Base-by-base conservation (phyloP, 176 grass and related monocot species). In the Triticum dicoccoides region DNA sequence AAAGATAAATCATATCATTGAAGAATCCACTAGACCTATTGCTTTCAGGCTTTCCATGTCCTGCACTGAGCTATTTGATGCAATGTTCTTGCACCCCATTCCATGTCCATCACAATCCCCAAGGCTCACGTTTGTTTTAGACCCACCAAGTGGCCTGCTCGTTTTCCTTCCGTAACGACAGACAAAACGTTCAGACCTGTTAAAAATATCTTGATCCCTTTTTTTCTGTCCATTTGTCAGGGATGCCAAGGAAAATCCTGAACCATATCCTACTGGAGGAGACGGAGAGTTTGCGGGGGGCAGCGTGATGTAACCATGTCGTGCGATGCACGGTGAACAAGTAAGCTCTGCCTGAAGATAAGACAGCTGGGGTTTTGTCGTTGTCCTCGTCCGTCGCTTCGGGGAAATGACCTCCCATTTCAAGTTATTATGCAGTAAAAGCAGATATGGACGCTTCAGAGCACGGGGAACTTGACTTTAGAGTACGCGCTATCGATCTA, bases 21-120 rank as follows among this genome's bases (percentile, higher is more conserved):
- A 85, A 85, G 51, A 70, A 85, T 59, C 41, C 47, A 41, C 63
- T 45, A 3, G 47, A 9, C 6, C n/a, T 58, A 61, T 61, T 23
- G 34, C n/a, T 61, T 35, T 69, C 62, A 10, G 3, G 34, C 10
- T 79, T 65, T 41, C 69, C 4, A 7, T 38, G 44, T 52, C 72
- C 8, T 41, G 42, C 52, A 20, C 41, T 41, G 5, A 69, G 35
- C 67, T 81, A 76, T 24, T 69, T 38, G 27, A 76, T 81, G 21
- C 20, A 30, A 81, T 76, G 61, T 87, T 90, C 58, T 80, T 73
- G 54, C 33, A 20, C 72, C 89, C 27, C 27, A 83, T 64, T 66
- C 30, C 73, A 73, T 77, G 52, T 18, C 27, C 63, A 32, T 76
- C n/a, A 9, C 54, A 73, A 56, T 44, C 49, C 6, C 5, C 45